These are phyloP conservation scores for Tolypocladium tropicale DNA, from an alignment of 2,329 filamentous ascomycete genomes.

Conservation along the genomic window DNA sequence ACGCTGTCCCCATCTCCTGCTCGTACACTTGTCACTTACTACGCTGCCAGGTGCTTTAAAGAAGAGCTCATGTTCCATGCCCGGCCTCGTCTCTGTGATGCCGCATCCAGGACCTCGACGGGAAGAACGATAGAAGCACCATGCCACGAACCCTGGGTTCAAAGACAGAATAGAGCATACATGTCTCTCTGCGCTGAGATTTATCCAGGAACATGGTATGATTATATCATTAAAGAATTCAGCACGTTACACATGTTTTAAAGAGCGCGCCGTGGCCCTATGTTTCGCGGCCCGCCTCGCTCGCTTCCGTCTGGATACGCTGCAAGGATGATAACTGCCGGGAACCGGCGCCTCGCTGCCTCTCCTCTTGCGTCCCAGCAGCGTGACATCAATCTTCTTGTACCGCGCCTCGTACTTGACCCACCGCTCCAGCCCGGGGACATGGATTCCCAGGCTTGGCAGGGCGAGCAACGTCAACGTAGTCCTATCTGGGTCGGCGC, in stretches of 20 bases:
- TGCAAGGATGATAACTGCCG: not conserved
- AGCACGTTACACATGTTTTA: not conserved
- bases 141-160: not conserved
- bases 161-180: not conserved
- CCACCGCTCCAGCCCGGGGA: constrained; percentile 38
- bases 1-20: not conserved
- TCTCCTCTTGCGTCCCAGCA: constrained; percentile 19
- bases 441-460: constrained; percentile 38
- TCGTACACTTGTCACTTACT: not conserved
- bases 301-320: not conserved
- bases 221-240: too few relatives aligned
- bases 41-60: not conserved
- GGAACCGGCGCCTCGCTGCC: constrained; percentile 21
- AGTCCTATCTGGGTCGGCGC: constrained; percentile 3
- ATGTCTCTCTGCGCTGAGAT: not conserved
- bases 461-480: constrained; percentile 37
- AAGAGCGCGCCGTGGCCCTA: not conserved
- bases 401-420: constrained; percentile 40
- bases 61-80: not conserved
- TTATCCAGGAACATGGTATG: too few relatives aligned
- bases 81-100: not conserved
- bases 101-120: not conserved
- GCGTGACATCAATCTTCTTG: constrained; percentile 33
- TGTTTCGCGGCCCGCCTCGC: not conserved
- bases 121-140: not conserved